Base-by-base conservation (phyloP, 2,329 filamentous ascomycete genomes). In the Cladobotryum protrusum region DNA sequence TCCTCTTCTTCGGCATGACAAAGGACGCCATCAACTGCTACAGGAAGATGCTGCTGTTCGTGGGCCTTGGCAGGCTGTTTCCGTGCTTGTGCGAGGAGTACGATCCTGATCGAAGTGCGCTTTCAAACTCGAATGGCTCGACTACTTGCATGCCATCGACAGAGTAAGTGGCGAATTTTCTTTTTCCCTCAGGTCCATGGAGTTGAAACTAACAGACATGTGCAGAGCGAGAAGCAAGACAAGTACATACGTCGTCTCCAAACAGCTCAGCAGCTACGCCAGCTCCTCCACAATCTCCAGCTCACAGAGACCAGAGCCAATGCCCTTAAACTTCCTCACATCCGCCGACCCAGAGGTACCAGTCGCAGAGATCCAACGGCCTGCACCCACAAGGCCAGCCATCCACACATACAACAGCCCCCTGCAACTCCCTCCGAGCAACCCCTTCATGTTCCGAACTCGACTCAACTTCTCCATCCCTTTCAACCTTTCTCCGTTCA, bases 1-100 rank as follows among this genome's bases (percentile, higher is more conserved):
- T 81, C 39, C 39, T 72, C 29, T 79, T 79, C 62, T 82, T 82
- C 49, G 79, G 79, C 42, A 72, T 72, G 51, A 79, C 75, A n/a
- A 70, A 69, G 20, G 78, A 81, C 29, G 75, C 76, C 11, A 64
- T 73, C 52, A 76, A 76, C 50, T 66, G 66, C 47, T 81, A 81
- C 60, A 68, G 76, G 17, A 47, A 54, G 1, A 56, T 60, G 5
- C 56, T 74, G 5, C 57, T 77, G 5, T 54, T 52, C 7, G 3
- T 74, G 20, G 73, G 76, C 0, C 57, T 78, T 1, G 74, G 70
- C 29, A 64, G 53, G 20, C 14, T 74, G 15, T 78, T 75, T 52
- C 72, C 75, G 0, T 53, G 54, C 4, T 65, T 78, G 5, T 53
- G 63, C 7, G 52, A 69, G 11, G 68, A 70, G 54, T 72, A 72